Conservation (phyloP, 208 protist species). For the Leishmania aethiopica region DNA sequence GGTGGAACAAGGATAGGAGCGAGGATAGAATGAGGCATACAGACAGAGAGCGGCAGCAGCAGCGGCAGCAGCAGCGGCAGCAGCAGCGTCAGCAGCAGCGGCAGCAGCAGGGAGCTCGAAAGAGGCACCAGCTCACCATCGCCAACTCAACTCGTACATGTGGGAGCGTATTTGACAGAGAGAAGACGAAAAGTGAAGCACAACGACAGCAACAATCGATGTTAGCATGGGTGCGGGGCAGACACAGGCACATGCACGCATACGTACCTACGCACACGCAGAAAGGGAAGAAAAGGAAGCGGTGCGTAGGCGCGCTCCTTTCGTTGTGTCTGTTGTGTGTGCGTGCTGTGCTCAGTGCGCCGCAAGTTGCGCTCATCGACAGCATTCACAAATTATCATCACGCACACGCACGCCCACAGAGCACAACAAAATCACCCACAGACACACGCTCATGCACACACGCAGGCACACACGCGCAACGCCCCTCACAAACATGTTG, state of each 20-base stretch:
- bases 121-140: neutral
- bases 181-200: neutral
- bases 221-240: neutral
- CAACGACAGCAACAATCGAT: too few species aligned
- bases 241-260: neutral
- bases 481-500: neutral
- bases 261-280: neutral
- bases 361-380: neutral
- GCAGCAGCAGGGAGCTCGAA: neutral
- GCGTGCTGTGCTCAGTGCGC: neutral
- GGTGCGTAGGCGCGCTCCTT: neutral
- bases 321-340: neutral
- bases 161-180: neutral
- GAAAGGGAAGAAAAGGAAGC: neutral
- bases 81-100: too few species aligned
- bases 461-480: neutral
- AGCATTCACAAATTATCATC: neutral
- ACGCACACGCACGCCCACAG: neutral
- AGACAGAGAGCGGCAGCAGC: neutral
- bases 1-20: neutral
- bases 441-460: neutral
- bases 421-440: neutral
- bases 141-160: neutral
- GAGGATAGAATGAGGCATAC: neutral
- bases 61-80: too few species aligned